Evolutionary conservation across 192 early-diverging fungal genomes (phyloP).

Genomic region (Allomyces macrogynus): DNA sequence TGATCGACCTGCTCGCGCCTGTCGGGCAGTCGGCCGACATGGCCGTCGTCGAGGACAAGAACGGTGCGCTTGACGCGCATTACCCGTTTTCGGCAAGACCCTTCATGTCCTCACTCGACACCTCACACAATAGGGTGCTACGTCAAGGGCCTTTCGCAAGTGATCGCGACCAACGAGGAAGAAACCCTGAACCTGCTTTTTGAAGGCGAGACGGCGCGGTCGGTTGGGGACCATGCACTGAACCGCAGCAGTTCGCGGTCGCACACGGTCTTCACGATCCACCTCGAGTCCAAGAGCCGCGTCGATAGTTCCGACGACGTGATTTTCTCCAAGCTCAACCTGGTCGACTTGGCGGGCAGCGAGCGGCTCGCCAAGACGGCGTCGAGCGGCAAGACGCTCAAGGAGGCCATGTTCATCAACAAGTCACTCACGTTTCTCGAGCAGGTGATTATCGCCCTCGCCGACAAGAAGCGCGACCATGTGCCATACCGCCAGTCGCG

Average conservation of each 20-base stretch:
- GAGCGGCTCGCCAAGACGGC: slow-evolving; percentile 40
- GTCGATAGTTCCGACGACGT: slow-evolving; percentile 36
- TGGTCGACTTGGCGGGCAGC: slow-evolving; percentile 37
- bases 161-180: slow-evolving; percentile 34
- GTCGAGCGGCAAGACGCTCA: slow-evolving; percentile 30
- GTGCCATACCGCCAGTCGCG: slow-evolving; percentile 42
- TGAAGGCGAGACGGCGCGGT: slow-evolving; percentile 38
- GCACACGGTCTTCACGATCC: slow-evolving; percentile 42
- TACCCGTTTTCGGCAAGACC: too few species aligned
- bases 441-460: slow-evolving; percentile 38
- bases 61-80: slow-evolving; percentile 8
- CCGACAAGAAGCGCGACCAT: slow-evolving; percentile 38
- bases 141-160: slow-evolving; percentile 30
- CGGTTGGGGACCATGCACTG: slow-evolving; percentile 38
- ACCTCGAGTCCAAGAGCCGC: slow-evolving; percentile 31
- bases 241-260: slow-evolving; percentile 25
- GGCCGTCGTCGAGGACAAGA: slow-evolving; percentile 33
- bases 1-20: slow-evolving; percentile 26
- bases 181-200: slow-evolving; percentile 38
- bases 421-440: slow-evolving; percentile 38
- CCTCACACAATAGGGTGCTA: slow-evolving; percentile 13
- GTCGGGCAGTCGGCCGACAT: slow-evolving; percentile 5
- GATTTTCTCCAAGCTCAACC: slow-evolving; percentile 31
- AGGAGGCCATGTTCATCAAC: slow-evolving; percentile 48
- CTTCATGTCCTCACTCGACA: too few species aligned